Evolutionary conservation across 2,329 filamentous ascomycete genomes (phyloP), one percentile per base, ranked within the genome.

Genomic region (Graphiopsis chlorocephala): DNA sequence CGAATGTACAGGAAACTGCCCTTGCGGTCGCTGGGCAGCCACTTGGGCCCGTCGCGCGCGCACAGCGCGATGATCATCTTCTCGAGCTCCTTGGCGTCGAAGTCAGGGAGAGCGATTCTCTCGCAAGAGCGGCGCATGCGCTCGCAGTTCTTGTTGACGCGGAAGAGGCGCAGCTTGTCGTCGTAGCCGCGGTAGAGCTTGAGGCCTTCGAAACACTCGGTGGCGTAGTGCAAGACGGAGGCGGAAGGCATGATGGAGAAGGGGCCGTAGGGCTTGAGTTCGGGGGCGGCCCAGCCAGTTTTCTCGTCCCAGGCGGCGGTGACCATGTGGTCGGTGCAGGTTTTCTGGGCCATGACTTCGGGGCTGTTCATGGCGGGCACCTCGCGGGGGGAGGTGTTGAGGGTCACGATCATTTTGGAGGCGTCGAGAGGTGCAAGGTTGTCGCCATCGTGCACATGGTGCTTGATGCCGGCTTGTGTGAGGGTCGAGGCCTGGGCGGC

Each of bases 311-410:
- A 96, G 58, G 81, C 79, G 25, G 82, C 88, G 59, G 87, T 88
- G 72, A 95, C 83, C 92, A 96, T 96, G 82, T 97, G 93, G 82
- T 97, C 93, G 67, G 90, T 92, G 82, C 83, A 84, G 67, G 77
- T 74, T 58, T 76, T 77, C 55, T 79, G 76, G 72, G 35, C 71
- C 68, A 70, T 61, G 23, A 78, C 74, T 67, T 80, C 78, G 25
- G 77, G 69, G 38, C 74, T 77, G 61, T 74, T 73, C 59, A 76
- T 70, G 70, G 68, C 73, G 38, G 81, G 82, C 3, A 81, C 78
- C 28, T 77, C 28, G 64, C 79, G 78, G 3, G 80, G 80, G 4
- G 73, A 63, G 2, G 71, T 73, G 65, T 78, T 82, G 72, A 77
- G 75, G 63, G 76, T 79, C 65, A 74, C 76, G 64, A 72, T 75